Base-by-base conservation (phyloP, 1,284 basidiomycete species). In the Grifola frondosa region DNA sequence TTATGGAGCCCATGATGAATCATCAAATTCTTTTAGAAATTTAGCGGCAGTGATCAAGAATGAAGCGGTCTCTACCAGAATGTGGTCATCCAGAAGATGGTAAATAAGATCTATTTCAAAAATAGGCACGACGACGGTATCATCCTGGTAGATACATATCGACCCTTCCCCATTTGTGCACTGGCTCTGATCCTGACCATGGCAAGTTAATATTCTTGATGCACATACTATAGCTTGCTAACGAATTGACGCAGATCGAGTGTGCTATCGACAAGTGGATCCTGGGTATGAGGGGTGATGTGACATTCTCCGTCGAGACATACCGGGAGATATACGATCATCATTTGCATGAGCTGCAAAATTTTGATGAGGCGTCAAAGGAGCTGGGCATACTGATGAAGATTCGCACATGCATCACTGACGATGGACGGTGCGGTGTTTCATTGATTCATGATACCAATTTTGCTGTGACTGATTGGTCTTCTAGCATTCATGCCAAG, bases 201-300 rank as follows among this genome's bases (percentile, higher is more conserved):
- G 12, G 43, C 40, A 25, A 21, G 43, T 45, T n/a, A n/a, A n/a
- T n/a, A n/a, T n/a, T n/a, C n/a, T n/a, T n/a, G n/a, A 4, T n/a
- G n/a, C 28, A 11, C n/a, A 29, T n/a, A 11, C 11, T 11, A 11
- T 29, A n/a, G 11, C n/a, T 11, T 11, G 11, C 28, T 29, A n/a
- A 5, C n/a, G 19, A 28, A n/a, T 26, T 16, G 6, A 20, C 16
- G 10, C 11, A 40, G 37, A 31, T 39, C 5, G 34, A 44, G n/a
- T 44, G 42, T 22, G 35, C 42, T 15, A 37, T 44, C 11, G 42
- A 44, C 9, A 36, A 44, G 15, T 44, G 42, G 42, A 25, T 11
- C 19, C 25, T 29, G 5, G 42, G 42, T 9, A 11, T 22, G 15
- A 9, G n/a, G 9, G 12, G 4, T 3, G n/a, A 12, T 19, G 30